phyloP scores from a whole-genome alignment of 139 green algal species.

The Closterium sp. region DNA sequence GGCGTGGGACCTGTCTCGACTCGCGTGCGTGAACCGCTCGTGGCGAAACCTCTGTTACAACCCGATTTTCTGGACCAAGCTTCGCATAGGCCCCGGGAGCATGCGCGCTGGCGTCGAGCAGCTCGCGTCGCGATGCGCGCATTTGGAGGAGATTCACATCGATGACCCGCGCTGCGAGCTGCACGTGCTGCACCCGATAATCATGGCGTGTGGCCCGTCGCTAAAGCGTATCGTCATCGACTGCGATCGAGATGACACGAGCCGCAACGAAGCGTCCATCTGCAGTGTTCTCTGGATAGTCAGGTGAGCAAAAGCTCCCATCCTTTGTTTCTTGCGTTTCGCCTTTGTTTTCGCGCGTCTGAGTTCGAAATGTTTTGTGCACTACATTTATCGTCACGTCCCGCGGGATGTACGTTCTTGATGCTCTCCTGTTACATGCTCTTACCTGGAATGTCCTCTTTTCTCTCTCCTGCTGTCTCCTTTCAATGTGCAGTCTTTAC shows the following conservation, averaged over 20 bases:
- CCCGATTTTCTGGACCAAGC: constrained; percentile 7
- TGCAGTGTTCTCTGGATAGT: constrained; percentile 33
- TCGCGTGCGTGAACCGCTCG: constrained; percentile 15
- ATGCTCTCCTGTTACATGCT: too few relatives aligned
- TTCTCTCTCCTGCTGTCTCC: not conserved
- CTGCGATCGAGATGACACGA: constrained; percentile 24
- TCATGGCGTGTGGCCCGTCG: constrained; percentile 1
- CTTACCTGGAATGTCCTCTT: not conserved
- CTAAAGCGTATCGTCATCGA: constrained; percentile 15
- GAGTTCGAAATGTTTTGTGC: too few relatives aligned
- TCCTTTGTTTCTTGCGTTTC: not conserved
- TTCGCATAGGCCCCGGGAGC: not conserved
- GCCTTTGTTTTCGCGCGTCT: not conserved
- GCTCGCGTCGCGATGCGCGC: constrained; percentile 1
- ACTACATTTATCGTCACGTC: too few relatives aligned
- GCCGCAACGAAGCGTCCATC: constrained; percentile 33
- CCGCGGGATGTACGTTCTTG: too few relatives aligned
- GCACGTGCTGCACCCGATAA: constrained; percentile 32
- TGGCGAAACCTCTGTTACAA: constrained; percentile 20
- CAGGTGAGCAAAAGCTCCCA: not conserved
- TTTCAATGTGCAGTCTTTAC: constrained; percentile 12
- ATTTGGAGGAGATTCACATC: constrained; percentile 17
- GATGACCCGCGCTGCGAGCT: constrained; percentile 37
- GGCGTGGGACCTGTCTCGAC: not conserved
- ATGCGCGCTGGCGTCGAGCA: constrained; percentile 1